Conservation (phyloP, 768 basidiomycete genomes). For the Postia placenta region DNA sequence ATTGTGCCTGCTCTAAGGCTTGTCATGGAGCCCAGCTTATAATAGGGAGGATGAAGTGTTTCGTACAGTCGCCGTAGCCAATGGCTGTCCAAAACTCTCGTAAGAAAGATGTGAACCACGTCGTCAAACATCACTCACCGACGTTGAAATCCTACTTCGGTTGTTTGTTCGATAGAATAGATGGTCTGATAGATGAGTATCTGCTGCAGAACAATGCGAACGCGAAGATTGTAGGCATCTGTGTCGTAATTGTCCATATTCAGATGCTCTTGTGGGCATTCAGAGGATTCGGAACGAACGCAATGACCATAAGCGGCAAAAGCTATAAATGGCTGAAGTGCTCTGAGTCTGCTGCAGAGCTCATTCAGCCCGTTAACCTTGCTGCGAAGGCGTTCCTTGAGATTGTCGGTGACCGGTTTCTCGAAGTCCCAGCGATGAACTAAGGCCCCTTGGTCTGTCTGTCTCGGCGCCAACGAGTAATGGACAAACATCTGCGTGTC, state of each 20-base stretch:
- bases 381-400: slow-evolving; percentile 23
- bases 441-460: slow-evolving; percentile 1
- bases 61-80: slow-evolving; percentile 46
- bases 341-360: slow-evolving; percentile 22
- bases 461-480: too few relatives aligned
- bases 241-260: slow-evolving; percentile 17
- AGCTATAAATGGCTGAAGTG: slow-evolving; percentile 36
- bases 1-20: slow-evolving; percentile 30
- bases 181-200: slow-evolving; percentile 39
- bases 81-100: slow-evolving; percentile 22
- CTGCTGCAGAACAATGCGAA: slow-evolving; percentile 43
- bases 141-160: slow-evolving; percentile 1
- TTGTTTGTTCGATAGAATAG: slow-evolving; percentile 5
- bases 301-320: slow-evolving; percentile 4
- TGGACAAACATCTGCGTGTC: too few relatives aligned
- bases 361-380: slow-evolving; percentile 28
- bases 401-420: slow-evolving; percentile 14
- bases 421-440: slow-evolving; percentile 17
- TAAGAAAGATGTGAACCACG: not conserved
- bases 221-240: slow-evolving; percentile 33
- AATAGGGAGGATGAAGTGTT: slow-evolving; percentile 40
- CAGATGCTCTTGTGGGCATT: slow-evolving; percentile 37
- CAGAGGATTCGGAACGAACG: slow-evolving; percentile 13
- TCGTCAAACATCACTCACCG: not conserved
- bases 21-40: slow-evolving; percentile 38